Conservation (phyloP, 1,139 yeast genomes). For the Saccharomyces hybrid region DNA sequence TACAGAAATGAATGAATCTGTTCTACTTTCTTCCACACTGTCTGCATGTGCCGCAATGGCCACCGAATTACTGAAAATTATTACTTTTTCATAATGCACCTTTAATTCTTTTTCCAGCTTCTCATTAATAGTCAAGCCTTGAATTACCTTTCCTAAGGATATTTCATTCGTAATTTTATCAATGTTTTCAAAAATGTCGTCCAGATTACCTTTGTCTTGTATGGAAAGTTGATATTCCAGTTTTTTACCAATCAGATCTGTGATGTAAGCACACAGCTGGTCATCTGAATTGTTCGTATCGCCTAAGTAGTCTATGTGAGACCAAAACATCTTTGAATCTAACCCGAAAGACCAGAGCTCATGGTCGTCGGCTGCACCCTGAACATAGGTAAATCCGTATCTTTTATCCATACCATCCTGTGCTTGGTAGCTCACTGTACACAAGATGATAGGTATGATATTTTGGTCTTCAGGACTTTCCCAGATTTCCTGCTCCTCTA, state of each 20-base stretch:
- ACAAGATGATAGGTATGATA: conserved; percentile 41
- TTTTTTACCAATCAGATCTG: conserved; percentile 7
- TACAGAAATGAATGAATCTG: conserved; percentile 6
- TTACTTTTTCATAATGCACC: conserved; percentile 10
- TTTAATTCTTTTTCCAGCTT: conserved; percentile 8
- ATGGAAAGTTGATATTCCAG: not conserved
- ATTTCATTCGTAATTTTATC: conserved; percentile 20
- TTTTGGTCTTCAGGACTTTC: conserved; percentile 20
- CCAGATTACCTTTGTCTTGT: conserved; percentile 2
- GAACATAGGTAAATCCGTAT: conserved; percentile 55
- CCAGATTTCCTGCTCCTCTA: conserved; percentile 18
- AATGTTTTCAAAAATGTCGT: conserved; percentile 8
- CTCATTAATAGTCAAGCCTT: conserved; percentile 10
- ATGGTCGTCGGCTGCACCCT: conserved; percentile 92
- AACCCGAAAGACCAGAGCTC: conserved; percentile 70
- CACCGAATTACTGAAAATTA: conserved; percentile 20
- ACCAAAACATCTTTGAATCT: conserved; percentile 55
- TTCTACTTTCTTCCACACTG: not conserved
- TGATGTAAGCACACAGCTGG: conserved; percentile 32
- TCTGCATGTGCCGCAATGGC: not conserved
- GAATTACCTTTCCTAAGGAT: conserved; percentile 17
- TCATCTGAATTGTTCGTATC: conserved; percentile 34
- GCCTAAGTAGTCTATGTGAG: conserved; percentile 33
- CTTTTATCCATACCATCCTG: conserved; percentile 46
- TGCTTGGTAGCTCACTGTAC: conserved; percentile 58